Evolutionary conservation across 2,329 filamentous ascomycete species (phyloP).

Genomic region (Penicillium glabrum): DNA sequence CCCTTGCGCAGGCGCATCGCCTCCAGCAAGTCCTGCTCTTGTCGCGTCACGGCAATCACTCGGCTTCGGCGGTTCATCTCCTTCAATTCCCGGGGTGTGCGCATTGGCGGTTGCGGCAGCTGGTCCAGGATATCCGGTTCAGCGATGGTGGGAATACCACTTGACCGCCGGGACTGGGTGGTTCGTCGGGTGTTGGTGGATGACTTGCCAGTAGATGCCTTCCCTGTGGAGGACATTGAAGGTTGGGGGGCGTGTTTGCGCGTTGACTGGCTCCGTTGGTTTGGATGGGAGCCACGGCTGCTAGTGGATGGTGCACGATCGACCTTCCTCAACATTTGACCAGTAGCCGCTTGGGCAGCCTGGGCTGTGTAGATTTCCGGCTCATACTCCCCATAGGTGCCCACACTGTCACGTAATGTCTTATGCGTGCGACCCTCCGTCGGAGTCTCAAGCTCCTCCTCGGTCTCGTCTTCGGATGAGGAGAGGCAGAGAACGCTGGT

Average conservation of each 20-base stretch:
- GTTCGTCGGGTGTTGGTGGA: slow-evolving; percentile 24
- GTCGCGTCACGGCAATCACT: slow-evolving; percentile 54
- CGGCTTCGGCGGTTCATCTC: slow-evolving; percentile 43
- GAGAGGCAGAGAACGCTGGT: slow-evolving; percentile 50
- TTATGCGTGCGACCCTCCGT: slow-evolving; percentile 14
- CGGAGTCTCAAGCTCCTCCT: slow-evolving; percentile 29
- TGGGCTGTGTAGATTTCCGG: slow-evolving; percentile 46
- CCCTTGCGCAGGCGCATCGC: slow-evolving; percentile 52
- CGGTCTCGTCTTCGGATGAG: slow-evolving; percentile 50
- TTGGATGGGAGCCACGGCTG: slow-evolving; percentile 25
- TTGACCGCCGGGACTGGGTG: slow-evolving; percentile 29
- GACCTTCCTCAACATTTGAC: slow-evolving; percentile 28
- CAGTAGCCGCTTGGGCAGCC: slow-evolving; percentile 34
- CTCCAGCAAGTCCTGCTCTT: slow-evolving; percentile 54
- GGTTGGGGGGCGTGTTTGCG: slow-evolving; percentile 5
- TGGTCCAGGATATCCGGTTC: slow-evolving; percentile 33
- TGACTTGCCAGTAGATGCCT: slow-evolving; percentile 30
- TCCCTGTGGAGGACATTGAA: slow-evolving; percentile 25
- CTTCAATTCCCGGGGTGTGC: slow-evolving; percentile 23
- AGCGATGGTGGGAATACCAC: slow-evolving; percentile 34
- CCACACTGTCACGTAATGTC: slow-evolving; percentile 39
- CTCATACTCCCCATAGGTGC: slow-evolving; percentile 40
- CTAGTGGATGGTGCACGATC: slow-evolving; percentile 27
- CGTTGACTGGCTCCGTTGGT: slow-evolving; percentile 13
- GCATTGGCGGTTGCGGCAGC: slow-evolving; percentile 22